A percentile compares a stretch with the other conserved stretches of the same genome.
These are phyloP conservation scores for Arbutus unedo DNA, from an alignment of 148 eudicot genomes.

Conservation along the genomic window DNA sequence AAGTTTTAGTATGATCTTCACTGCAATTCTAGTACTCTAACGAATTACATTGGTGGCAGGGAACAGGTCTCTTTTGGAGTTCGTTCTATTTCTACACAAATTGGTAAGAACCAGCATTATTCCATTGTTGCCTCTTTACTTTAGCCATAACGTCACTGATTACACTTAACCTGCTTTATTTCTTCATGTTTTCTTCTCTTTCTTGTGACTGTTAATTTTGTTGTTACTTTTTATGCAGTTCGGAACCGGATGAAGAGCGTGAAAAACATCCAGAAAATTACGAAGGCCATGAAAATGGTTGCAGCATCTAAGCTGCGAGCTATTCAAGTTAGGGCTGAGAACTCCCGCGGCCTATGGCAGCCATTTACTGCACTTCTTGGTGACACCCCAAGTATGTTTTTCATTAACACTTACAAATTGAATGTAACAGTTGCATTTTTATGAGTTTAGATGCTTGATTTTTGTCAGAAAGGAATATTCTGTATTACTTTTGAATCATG, in stretches of 20 bases:
- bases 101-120: conserved; percentile 45
- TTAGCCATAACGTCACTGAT: neutral
- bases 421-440: neutral
- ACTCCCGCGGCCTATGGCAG: conserved; percentile 99
- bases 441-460: neutral
- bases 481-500: neutral
- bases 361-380: conserved; percentile 99
- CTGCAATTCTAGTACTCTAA: conserved; percentile 14
- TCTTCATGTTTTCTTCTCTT: neutral
- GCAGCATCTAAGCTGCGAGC: conserved; percentile 98
- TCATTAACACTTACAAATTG: neutral
- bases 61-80: conserved; percentile 67
- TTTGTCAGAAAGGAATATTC: neutral
- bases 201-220: conserved; percentile 1
- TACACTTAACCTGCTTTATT: neutral
- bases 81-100: conserved; percentile 81
- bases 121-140: neutral
- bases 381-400: conserved; percentile 79
- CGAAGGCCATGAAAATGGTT: conserved; percentile 99
- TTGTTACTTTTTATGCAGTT: conserved; percentile 45
- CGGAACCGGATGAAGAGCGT: conserved; percentile 98
- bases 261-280: conserved; percentile 90
- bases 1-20: neutral
- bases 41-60: conserved; percentile 36
- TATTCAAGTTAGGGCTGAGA: conserved; percentile 80